These are phyloP conservation scores for Plicaturopsis crispa DNA, from an alignment of 768 basidiomycete species.

Conservation along the genomic window DNA sequence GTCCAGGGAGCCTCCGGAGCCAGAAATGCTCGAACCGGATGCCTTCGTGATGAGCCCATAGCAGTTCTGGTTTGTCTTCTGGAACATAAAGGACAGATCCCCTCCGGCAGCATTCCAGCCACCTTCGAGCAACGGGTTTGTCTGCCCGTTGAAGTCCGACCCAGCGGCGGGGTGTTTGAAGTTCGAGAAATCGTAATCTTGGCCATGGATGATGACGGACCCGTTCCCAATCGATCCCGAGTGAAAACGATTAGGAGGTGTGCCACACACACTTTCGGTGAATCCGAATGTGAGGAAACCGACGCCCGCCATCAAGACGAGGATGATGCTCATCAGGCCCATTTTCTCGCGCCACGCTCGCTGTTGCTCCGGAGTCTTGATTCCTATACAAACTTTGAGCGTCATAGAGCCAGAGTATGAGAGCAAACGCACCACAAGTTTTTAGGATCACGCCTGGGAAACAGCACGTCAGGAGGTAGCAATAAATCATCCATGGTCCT, in stretches of 20 bases:
- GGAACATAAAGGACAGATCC: slow-evolving; percentile 93
- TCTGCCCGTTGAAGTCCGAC: slow-evolving; percentile 62
- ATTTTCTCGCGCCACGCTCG: slow-evolving; percentile 99
- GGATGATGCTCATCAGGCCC: slow-evolving; percentile 79
- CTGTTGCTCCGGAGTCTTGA: slow-evolving; percentile 86
- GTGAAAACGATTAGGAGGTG: slow-evolving; percentile 75
- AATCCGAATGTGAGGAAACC: slow-evolving; percentile 99
- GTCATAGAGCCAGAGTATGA: background rate
- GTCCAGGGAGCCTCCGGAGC: slow-evolving; percentile 52
- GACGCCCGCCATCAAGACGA: slow-evolving; percentile 82
- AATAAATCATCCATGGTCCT: slow-evolving; percentile 94
- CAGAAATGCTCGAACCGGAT: slow-evolving; percentile 61
- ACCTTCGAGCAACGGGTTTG: slow-evolving; percentile 78
- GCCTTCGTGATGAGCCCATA: slow-evolving; percentile 68
- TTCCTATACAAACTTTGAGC: slow-evolving; percentile 39
- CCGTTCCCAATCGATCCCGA: slow-evolving; percentile 68
- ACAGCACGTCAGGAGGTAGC: slow-evolving; percentile 74
- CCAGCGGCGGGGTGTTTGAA: slow-evolving; percentile 79
- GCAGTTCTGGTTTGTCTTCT: slow-evolving; percentile 84
- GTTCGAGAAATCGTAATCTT: slow-evolving; percentile 82
- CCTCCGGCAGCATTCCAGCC: slow-evolving; percentile 75
- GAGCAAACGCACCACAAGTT: slow-evolving; percentile 59
- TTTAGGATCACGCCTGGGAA: slow-evolving; percentile 74
- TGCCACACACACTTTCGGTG: slow-evolving; percentile 89
- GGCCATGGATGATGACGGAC: slow-evolving; percentile 91